Evolutionary conservation across 129 eudicot species (phyloP).

Genomic region (Centrapalus pauciflorus): DNA sequence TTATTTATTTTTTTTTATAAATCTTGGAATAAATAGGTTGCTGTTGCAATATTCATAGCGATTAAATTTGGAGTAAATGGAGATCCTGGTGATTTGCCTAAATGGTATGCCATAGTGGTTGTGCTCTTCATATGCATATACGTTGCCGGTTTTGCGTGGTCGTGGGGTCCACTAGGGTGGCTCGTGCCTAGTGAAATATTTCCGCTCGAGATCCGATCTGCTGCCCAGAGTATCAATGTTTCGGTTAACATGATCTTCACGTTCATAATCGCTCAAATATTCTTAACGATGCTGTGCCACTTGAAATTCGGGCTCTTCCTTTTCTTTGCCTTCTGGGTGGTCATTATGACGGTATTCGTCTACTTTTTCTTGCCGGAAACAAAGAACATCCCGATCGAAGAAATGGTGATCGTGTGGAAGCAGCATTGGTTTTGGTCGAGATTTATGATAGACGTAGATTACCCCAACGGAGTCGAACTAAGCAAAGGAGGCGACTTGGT

Average conservation of each 20-base stretch:
- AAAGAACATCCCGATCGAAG: constrained; percentile 82
- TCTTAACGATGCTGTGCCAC: constrained; percentile 77
- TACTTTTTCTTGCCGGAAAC: constrained; percentile 87
- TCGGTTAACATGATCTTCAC: constrained; percentile 96
- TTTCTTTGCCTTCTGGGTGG: constrained; percentile 66
- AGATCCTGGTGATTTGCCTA: constrained; percentile 45
- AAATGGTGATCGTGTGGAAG: constrained; percentile 82
- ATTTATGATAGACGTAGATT: constrained; percentile 44
- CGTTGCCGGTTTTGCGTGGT: constrained; percentile 92
- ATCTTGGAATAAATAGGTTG: constrained; percentile 43
- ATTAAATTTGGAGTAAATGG: constrained; percentile 77
- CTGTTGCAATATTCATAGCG: constrained; percentile 64
- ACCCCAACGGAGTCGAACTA: constrained; percentile 44
- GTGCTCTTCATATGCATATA: constrained; percentile 78
- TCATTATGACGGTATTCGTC: constrained; percentile 59
- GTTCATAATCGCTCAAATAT: constrained; percentile 65
- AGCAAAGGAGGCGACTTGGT: constrained; percentile 34
- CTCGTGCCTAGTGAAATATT: constrained; percentile 87
- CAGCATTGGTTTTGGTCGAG: constrained; percentile 80
- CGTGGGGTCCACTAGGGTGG: constrained; percentile 98
- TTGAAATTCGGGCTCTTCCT: constrained; percentile 79
- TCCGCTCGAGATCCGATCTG: constrained; percentile 84
- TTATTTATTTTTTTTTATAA: neutral
- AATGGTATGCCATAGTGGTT: constrained; percentile 77
- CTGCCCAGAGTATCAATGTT: constrained; percentile 83